A percentile compares a stretch with the other conserved stretches of the same genome.
These are phyloP conservation scores for Cryphonectria nitschkei DNA, from an alignment of 2,329 filamentous ascomycete species.

Conservation along the genomic window DNA sequence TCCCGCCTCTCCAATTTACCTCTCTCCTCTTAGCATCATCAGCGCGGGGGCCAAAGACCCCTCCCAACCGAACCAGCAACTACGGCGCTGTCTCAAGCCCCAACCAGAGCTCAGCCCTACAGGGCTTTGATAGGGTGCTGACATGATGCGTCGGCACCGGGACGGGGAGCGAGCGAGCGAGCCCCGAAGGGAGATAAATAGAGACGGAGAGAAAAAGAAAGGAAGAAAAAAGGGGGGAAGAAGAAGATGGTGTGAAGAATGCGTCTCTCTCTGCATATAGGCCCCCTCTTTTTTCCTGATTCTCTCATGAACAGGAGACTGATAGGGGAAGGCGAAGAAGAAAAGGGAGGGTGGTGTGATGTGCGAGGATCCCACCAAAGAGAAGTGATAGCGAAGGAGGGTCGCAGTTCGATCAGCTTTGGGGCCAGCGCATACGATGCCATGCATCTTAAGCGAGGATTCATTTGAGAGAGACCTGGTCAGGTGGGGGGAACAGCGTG, in stretches of 20 bases:
- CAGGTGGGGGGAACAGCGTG: neutral
- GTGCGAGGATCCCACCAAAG: neutral
- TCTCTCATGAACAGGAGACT: neutral
- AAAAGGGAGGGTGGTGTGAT: neutral
- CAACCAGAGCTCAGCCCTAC: conserved; percentile 13
- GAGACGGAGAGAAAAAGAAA: no score
- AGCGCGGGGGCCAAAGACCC: neutral
- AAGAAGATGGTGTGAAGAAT: neutral
- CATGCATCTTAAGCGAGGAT: neutral
- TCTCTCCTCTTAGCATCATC: neutral
- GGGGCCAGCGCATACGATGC: neutral
- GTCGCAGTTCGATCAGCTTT: neutral
- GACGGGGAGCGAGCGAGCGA: neutral
- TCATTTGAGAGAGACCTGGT: neutral
- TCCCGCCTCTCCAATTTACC: no score
- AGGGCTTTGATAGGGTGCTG: conserved; percentile 16
- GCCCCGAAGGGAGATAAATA: no score
- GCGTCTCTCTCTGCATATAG: neutral
- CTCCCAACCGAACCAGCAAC: neutral
- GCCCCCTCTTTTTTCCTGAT: neutral
- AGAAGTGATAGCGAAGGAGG: neutral
- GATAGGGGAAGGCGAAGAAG: neutral
- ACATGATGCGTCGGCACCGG: conserved; percentile 2
- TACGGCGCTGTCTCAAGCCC: neutral
- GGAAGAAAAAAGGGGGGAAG: no score